Evolutionary conservation across 1,284 basidiomycete genomes (phyloP).

Genomic region (Takashimella koratensis): DNA sequence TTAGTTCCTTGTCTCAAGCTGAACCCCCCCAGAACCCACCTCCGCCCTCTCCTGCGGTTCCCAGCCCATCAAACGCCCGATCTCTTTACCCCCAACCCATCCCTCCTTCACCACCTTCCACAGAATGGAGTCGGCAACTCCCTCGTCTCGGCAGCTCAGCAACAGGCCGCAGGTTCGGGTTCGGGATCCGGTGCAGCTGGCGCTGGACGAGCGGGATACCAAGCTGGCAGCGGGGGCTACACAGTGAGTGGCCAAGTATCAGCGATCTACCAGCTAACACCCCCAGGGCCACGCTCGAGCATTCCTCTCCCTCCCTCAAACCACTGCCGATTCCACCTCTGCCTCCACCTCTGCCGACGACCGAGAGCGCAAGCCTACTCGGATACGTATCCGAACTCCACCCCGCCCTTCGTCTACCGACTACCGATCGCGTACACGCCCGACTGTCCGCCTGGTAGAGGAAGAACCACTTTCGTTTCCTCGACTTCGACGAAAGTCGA

Average conservation of each 20-base stretch:
- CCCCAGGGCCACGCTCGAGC: constrained; percentile 42
- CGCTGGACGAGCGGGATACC: constrained; percentile 37
- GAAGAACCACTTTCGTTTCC: neutral
- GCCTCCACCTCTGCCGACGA: constrained; percentile 24
- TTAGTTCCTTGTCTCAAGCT: too few relatives aligned
- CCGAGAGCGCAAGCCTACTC: constrained; percentile 4
- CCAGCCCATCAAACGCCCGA: constrained; percentile 29
- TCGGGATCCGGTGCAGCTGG: constrained; percentile 20
- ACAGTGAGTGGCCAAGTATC: constrained; percentile 25
- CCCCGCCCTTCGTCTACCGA: constrained; percentile 5
- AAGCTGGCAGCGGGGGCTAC: constrained; percentile 37
- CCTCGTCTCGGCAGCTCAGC: constrained; percentile 20
- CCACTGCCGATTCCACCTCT: constrained; percentile 24
- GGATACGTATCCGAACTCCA: neutral
- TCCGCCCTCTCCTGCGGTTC: constrained; percentile 44
- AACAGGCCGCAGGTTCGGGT: constrained; percentile 22
- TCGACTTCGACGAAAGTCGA: constrained; percentile 14
- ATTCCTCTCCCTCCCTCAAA: constrained; percentile 38
- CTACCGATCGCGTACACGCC: constrained; percentile 13
- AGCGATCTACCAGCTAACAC: neutral
- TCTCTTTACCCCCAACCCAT: constrained; percentile 49
- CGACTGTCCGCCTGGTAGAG: constrained; percentile 3
- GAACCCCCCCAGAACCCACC: constrained; percentile 33
- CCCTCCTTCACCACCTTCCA: constrained; percentile 45
- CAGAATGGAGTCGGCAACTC: constrained; percentile 20